phyloP scores from a whole-genome alignment of 208 protist genomes.

The Vickermania ingenoplastis region DNA sequence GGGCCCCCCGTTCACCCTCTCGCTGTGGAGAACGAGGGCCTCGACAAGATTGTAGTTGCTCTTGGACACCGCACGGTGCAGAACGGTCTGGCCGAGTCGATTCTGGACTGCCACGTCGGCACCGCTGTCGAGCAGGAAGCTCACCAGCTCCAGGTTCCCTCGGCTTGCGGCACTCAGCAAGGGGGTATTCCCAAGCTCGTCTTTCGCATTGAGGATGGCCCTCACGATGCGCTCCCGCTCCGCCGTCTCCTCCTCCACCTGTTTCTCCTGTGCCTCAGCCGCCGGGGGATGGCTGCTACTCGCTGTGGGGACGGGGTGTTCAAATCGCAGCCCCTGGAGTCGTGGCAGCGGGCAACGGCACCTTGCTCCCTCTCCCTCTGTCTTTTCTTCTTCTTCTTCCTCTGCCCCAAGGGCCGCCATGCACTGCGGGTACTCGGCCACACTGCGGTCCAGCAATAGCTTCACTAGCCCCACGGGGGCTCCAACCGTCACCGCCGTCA shows the following conservation, averaged over 20 bases:
- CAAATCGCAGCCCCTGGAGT: not conserved
- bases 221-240: not conserved
- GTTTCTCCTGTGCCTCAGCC: not conserved
- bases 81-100: slow-evolving; percentile 52
- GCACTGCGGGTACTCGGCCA: slow-evolving; percentile 16
- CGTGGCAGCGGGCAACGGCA: not conserved
- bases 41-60: slow-evolving; percentile 70
- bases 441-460: slow-evolving; percentile 37
- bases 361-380: not conserved
- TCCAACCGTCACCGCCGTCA: slow-evolving; percentile 68
- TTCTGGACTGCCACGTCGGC: slow-evolving; percentile 60
- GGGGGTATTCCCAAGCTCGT: slow-evolving; percentile 61
- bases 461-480: slow-evolving; percentile 48
- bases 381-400: slow-evolving; percentile 8
- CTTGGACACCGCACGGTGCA: slow-evolving; percentile 73
- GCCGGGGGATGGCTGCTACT: not conserved
- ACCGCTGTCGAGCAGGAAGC: slow-evolving; percentile 57
- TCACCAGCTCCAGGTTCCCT: slow-evolving; percentile 39
- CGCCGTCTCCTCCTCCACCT: not conserved
- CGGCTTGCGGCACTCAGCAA: slow-evolving; percentile 54
- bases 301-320: too few species aligned
- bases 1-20: slow-evolving; percentile 20
- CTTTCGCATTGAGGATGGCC: slow-evolving; percentile 29
- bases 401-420: slow-evolving; percentile 8
- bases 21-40: slow-evolving; percentile 50